Base-by-base conservation (phyloP, 2,329 filamentous ascomycete species). In the Pseudocercospora fijiensis region DNA sequence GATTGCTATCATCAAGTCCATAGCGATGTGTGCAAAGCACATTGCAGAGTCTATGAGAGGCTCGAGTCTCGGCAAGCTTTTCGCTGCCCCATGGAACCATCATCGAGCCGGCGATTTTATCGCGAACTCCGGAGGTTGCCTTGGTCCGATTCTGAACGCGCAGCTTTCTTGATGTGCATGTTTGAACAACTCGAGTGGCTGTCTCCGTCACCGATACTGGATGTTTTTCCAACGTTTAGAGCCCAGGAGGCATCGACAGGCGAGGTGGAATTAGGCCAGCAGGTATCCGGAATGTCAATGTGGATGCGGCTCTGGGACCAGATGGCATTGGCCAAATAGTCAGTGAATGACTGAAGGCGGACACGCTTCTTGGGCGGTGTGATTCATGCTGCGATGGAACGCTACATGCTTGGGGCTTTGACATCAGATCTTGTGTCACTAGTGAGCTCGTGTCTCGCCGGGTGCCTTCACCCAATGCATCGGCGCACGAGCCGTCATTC, bases 1-100 rank as follows among this genome's bases (percentile, higher is more conserved):
- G 11, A 53, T 24, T 27, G 49, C 49, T 53, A 53, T 18, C 11
- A 53, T 26, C 16, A 9, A n/a, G 16, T 16, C 49, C 49, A 53
- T 27, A 20, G 16, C 7, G 16, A 30, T 30, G 13, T 28, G 11
- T 28, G 22, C 10, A 53, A 53, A 53, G 24, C 22, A 53, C 49
- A 16, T 53, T 53, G 49, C 49, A 24, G 26, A 4, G 10, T 4
- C 20, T n/a, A 30, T 53, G 53, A 56, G 53, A 56, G 53, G 53
- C 27, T 56, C 53, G 22, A 6, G 28, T 24, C 53, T 18, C 53
- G n/a, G 30, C 18, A 56, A 56, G 53, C 53, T 56, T 56, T 56
- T 56, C 18, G 53, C 28, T 56, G 53, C 27, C 16, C 53, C 53
- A 16, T 56, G 53, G 53, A 13, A 53, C 22, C 49, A 27, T 8